A percentile compares a stretch with the other conserved stretches of the same genome.
These are phyloP conservation scores for Lichtheimia hyalospora DNA, from an alignment of 371 early-diverging fungal genomes.

Conservation along the genomic window DNA sequence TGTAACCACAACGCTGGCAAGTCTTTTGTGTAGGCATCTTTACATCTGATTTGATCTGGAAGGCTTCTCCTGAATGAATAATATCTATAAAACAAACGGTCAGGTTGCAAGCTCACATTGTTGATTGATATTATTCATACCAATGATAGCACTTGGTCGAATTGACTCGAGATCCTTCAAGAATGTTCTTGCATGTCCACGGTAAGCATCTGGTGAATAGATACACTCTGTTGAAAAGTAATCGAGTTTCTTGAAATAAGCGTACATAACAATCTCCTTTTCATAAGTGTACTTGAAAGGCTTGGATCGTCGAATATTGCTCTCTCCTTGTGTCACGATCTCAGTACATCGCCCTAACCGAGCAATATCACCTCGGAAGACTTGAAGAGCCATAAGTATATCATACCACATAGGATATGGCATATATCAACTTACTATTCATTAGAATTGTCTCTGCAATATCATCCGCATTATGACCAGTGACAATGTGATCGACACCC, in stretches of 20 bases:
- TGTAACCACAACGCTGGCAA: slow-evolving; percentile 94
- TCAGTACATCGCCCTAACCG: slow-evolving; percentile 94
- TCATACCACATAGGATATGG: too few relatives aligned
- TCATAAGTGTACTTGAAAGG: slow-evolving; percentile 99
- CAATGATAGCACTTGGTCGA: slow-evolving; percentile 89
- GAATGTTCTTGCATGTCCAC: slow-evolving; percentile 96
- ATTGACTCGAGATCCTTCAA: slow-evolving; percentile 97
- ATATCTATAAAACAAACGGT: slow-evolving; percentile 62
- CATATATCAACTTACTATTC: slow-evolving; percentile 77
- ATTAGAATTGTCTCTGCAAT: slow-evolving; percentile 99
- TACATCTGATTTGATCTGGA: slow-evolving; percentile 68
- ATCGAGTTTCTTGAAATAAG: slow-evolving; percentile 98
- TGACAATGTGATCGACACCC: slow-evolving; percentile 95
- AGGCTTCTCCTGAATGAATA: slow-evolving; percentile 93
- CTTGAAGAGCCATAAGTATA: slow-evolving; percentile 33
- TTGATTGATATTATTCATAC: slow-evolving; percentile 30
- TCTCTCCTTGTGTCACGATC: slow-evolving; percentile 82
- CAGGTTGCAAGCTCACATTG: background rate
- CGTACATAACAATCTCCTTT: slow-evolving; percentile 99
- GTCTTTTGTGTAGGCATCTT: slow-evolving; percentile 68
- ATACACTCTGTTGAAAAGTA: slow-evolving; percentile 99
- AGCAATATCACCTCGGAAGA: slow-evolving; percentile 97
- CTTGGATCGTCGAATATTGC: slow-evolving; percentile 87
- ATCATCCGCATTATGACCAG: slow-evolving; percentile 99
- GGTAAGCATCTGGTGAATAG: slow-evolving; percentile 98